A percentile compares a stretch with the other conserved stretches of the same genome.
Conservation (phyloP, 2,329 filamentous ascomycete genomes). For the Rhytidhysteron rufulum region DNA sequence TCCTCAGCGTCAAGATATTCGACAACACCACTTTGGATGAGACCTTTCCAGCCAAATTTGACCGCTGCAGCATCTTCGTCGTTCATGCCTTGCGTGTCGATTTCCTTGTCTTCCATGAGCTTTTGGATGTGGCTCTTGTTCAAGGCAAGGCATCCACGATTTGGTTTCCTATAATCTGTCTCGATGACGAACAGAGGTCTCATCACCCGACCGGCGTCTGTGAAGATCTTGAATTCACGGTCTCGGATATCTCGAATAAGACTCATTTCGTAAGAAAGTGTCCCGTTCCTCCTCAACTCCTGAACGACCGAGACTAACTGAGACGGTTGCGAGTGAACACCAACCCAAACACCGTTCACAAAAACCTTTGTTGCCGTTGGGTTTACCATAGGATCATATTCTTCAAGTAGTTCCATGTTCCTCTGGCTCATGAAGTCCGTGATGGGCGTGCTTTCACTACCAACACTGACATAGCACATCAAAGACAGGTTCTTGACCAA, state of each 20-base stretch:
- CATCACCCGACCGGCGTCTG: conserved; percentile 92
- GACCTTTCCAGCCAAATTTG: conserved; percentile 82
- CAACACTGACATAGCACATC: conserved; percentile 98
- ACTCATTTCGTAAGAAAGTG: conserved; percentile 88
- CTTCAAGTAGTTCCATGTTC: conserved; percentile 94
- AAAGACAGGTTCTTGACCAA: conserved; percentile 95
- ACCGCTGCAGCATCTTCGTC: conserved; percentile 55
- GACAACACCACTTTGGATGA: conserved; percentile 79
- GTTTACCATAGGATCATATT: conserved; percentile 66
- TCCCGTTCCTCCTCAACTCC: conserved; percentile 72
- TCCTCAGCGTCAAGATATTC: conserved; percentile 98
- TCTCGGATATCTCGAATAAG: conserved; percentile 95
- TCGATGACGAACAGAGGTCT: conserved; percentile 91
- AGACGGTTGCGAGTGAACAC: conserved; percentile 84
- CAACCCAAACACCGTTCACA: conserved; percentile 97
- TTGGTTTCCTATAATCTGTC: conserved; percentile 70
- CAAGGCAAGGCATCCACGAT: conserved; percentile 73
- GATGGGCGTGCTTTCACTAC: conserved; percentile 84
- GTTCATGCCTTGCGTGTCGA: conserved; percentile 55
- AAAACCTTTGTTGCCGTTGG: conserved; percentile 97
- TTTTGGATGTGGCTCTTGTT: conserved; percentile 78
- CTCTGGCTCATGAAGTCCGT: conserved; percentile 93
- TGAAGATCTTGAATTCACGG: conserved; percentile 97
- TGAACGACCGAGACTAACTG: conserved; percentile 77
- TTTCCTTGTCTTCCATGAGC: conserved; percentile 68